Base-by-base conservation (phyloP, 1,284 basidiomycete genomes). In the Rhodotorula sp. region DNA sequence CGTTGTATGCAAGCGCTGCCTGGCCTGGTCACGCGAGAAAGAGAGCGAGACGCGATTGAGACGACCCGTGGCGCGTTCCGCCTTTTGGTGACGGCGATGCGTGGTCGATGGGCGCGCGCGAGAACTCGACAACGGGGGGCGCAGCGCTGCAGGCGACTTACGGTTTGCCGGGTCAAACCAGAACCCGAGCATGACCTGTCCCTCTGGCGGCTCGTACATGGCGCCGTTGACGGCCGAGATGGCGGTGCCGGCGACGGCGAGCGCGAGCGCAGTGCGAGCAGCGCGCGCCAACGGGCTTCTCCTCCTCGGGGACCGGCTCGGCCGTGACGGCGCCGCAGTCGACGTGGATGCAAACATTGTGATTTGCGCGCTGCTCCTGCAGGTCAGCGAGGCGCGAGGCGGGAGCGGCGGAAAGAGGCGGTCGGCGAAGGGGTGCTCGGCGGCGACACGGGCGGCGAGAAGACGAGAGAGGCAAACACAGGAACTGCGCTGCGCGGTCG, bases 111-210 rank as follows among this genome's bases (percentile, higher is more conserved):
- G 49, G 6, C 12, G 8, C 5, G n/a, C 52, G 5, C n/a, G n/a
- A 18, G 29, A n/a, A 47, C 5, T 12, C 21, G 57, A 20, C 6
- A 34, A 34, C 34, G 5, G 56, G 23, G 15, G 23, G 15, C 29
- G n/a, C 3, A 21, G 21, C 12, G 61, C 54, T 29, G 3, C 3
- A 34, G 16, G 5, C 54, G 20, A 72, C 73, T 61, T 31, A 75
- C 73, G 68, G 31, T 65, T 52, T 23, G 73, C 71, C 8, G 73
- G 64, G 49, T 75, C 73, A 51, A 72, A 75, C 78, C 78, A 79
- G 47, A 75, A 72, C 5, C 78, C 78, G 51, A 77, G 65, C 43
- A 73, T 54, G 69, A 79, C 68, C 67, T 79, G 75, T 56, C 72
- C 52, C 14, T 65, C 74, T 20, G 71, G 57, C 14, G 78, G 78